Evolutionary conservation across 257 asterid species (phyloP).

Genomic region (Solanum infundibuliforme): DNA sequence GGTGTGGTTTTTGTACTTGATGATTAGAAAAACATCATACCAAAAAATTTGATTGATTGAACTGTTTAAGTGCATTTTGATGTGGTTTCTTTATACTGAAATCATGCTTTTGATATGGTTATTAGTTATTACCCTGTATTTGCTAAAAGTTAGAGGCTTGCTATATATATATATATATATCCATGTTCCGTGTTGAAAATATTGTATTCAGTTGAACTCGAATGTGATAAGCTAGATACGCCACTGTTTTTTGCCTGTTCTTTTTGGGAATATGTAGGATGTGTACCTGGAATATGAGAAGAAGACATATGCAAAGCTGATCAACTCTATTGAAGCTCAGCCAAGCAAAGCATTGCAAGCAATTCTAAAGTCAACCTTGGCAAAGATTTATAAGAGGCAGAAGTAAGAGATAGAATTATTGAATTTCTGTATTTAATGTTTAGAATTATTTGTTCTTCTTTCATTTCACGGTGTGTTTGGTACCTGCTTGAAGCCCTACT

Average conservation of each 20-base stretch:
- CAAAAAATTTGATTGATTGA: not conserved
- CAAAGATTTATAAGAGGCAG: slow-evolving; percentile 33
- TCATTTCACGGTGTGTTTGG: not conserved
- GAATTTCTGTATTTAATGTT: not conserved
- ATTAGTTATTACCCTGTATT: not conserved
- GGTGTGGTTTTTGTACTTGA: slow-evolving; percentile 36
- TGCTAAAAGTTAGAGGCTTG: not conserved
- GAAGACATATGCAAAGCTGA: slow-evolving; percentile 20
- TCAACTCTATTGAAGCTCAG: slow-evolving; percentile 16
- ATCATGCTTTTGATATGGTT: not conserved
- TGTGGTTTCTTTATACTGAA: not conserved
- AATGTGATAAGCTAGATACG: not conserved
- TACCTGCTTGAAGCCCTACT: not conserved
- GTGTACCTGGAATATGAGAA: slow-evolving; percentile 21
- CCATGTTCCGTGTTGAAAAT: not conserved
- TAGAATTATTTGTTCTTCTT: not conserved
- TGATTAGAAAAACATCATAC: slow-evolving; percentile 16
- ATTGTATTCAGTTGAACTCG: not conserved
- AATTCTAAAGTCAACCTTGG: slow-evolving; percentile 21
- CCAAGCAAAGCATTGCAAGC: slow-evolving; percentile 28
- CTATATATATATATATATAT: not conserved
- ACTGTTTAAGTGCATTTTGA: not conserved
- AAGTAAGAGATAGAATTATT: slow-evolving; percentile 5
- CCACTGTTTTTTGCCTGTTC: not conserved
- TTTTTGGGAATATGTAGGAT: slow-evolving; percentile 7